Conservation (phyloP, 306 rosid genomes). For the Astragalus glycyphyllos region DNA sequence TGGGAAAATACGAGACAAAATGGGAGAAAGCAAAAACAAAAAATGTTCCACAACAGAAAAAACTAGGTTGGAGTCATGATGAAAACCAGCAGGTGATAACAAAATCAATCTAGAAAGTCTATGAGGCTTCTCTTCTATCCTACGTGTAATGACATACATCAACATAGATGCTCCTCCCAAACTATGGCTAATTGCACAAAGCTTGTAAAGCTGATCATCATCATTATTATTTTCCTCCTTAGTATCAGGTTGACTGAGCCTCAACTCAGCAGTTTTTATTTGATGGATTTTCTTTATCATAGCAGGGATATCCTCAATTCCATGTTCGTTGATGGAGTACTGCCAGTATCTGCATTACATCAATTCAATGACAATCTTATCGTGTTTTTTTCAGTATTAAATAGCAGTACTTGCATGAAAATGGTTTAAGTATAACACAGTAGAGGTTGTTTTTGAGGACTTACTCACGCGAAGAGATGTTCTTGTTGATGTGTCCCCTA, state of each 20-base stretch:
- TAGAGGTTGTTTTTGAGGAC: conserved; percentile 48
- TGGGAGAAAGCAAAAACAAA: conserved; percentile 62
- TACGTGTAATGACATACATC: conserved; percentile 72
- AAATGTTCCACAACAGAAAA: conserved; percentile 62
- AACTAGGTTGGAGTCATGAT: conserved; percentile 67
- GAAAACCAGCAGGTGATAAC: conserved; percentile 95
- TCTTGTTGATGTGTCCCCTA: conserved; percentile 80
- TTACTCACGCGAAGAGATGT: conserved; percentile 81
- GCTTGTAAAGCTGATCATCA: conserved; percentile 75
- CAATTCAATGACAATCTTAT: conserved; percentile 8
- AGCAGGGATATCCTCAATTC: conserved; percentile 87
- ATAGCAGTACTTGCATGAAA: not conserved
- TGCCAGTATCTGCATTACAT: conserved; percentile 78
- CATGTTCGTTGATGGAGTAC: conserved; percentile 95
- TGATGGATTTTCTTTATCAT: conserved; percentile 84
- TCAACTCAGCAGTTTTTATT: conserved; percentile 78
- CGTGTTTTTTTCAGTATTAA: not conserved
- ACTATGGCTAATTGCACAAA: conserved; percentile 86
- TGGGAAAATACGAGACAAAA: conserved; percentile 71
- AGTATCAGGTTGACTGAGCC: conserved; percentile 63
- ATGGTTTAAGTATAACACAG: not conserved
- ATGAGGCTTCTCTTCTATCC: conserved; percentile 76
- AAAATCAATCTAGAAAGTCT: conserved; percentile 85
- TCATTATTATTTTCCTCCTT: conserved; percentile 65
- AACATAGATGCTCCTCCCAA: conserved; percentile 87